A percentile compares a stretch with the other conserved stretches of the same genome.
phyloP scores from a whole-genome alignment of 257 asterid genomes.

The Nicotiana obtusifolia region DNA sequence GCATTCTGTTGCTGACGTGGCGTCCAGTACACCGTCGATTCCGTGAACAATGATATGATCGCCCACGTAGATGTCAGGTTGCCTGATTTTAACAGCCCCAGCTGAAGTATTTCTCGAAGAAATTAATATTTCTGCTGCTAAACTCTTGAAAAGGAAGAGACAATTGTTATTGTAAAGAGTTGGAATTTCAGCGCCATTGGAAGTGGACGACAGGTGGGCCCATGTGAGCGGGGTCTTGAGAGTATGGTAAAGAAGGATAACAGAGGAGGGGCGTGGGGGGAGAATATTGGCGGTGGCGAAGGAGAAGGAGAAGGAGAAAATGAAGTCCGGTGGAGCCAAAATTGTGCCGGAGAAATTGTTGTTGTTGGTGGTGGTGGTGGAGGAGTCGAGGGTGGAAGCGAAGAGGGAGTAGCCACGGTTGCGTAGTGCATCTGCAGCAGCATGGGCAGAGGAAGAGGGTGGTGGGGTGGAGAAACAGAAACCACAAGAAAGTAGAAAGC shows the following conservation, averaged over 20 bases:
- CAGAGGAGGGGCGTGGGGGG: conserved; percentile 50
- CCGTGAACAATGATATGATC: conserved; percentile 54
- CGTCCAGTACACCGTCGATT: conserved; percentile 57
- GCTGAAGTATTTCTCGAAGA: conserved; percentile 39
- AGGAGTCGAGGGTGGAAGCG: conserved; percentile 41
- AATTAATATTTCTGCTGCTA: conserved; percentile 29
- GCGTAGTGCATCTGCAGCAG: conserved; percentile 51
- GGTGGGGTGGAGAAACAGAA: conserved; percentile 29
- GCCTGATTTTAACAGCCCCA: conserved; percentile 45
- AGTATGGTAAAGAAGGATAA: conserved; percentile 61
- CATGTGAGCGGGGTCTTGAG: conserved; percentile 51
- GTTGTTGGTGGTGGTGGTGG: conserved; percentile 20
- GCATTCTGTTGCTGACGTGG: conserved; percentile 40
- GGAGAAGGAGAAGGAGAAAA: conserved; percentile 59
- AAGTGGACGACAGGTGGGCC: conserved; percentile 29
- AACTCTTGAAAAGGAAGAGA: conserved; percentile 37
- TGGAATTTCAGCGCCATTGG: conserved; percentile 37
- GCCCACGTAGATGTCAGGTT: conserved; percentile 62
- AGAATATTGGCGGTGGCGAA: conserved; percentile 39
- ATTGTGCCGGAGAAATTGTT: conserved; percentile 58
- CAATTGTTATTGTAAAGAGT: conserved; percentile 47
- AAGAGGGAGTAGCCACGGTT: conserved; percentile 57
- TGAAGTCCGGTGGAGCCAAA: conserved; percentile 57
- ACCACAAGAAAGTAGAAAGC: conserved; percentile 32
- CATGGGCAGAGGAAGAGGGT: conserved; percentile 35